Conservation (phyloP, 805 yeast species). For the Lipomyces chichibuensis region DNA sequence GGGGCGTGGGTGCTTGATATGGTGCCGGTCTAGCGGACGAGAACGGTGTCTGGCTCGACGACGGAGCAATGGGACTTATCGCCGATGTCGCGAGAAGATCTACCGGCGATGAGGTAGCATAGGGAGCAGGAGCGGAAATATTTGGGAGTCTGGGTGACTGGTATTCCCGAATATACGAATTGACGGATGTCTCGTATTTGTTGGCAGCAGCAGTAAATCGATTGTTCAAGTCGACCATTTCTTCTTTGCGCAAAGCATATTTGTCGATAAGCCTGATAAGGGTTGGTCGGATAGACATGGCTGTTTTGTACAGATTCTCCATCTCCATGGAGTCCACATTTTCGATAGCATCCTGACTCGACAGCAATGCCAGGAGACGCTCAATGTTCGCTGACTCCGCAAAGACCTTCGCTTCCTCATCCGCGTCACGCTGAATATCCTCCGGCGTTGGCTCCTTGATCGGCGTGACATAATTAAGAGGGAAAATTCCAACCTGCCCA, state of each 20-base stretch:
- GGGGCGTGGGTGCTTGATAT: background rate
- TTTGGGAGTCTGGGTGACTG: background rate
- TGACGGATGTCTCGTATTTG: slow-evolving; percentile 69
- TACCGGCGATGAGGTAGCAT: background rate
- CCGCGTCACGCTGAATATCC: slow-evolving; percentile 57
- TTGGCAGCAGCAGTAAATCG: slow-evolving; percentile 71
- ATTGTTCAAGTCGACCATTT: slow-evolving; percentile 68
- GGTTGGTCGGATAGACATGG: slow-evolving; percentile 72
- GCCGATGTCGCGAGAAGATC: background rate
- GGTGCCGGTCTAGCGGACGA: background rate
- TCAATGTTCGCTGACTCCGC: slow-evolving; percentile 66
- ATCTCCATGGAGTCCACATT: slow-evolving; percentile 64
- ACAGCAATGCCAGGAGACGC: slow-evolving; percentile 61
- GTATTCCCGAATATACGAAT: slow-evolving; percentile 47
- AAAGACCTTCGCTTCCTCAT: slow-evolving; percentile 58
- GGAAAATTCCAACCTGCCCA: slow-evolving; percentile 86
- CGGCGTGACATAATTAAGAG: slow-evolving; percentile 86
- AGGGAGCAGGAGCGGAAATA: background rate
- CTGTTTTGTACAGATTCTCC: slow-evolving; percentile 69
- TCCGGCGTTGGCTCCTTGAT: slow-evolving; percentile 65
- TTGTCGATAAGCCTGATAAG: slow-evolving; percentile 76
- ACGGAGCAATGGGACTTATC: background rate
- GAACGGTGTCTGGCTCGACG: background rate
- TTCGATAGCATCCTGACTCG: slow-evolving; percentile 46
- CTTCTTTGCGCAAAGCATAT: slow-evolving; percentile 76